Base-by-base conservation (phyloP, 768 basidiomycete species). In the Leccinum broughii region DNA sequence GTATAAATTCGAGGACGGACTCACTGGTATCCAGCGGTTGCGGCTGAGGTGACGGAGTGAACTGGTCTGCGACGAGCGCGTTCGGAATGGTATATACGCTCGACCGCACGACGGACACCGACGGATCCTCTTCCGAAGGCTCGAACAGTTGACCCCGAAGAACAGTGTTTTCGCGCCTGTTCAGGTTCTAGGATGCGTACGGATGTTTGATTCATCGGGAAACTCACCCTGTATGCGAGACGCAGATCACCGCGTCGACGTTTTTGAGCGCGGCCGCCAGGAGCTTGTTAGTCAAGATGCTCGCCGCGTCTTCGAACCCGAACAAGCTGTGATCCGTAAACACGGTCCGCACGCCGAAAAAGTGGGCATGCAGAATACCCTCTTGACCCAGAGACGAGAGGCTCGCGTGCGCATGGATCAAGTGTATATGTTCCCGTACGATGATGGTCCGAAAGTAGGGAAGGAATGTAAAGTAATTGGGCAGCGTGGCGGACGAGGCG, bases 311-410 rank as follows among this genome's bases (percentile, higher is more conserved):
- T 34, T 93, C 95, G 69, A 99, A 95, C 2, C 95, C 96, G 66
- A 98, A 98, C 28, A 99, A 75, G 68, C 92, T 94, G 67, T 99
- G 96, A 73, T 99, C 97, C 0, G 97, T 98, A 72, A 98, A 96
- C 10, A 98, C 91, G 0, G 93, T 94, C 44, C 90, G 86, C 13
- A 98, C 81, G 11, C 91, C 89, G 77, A 98, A 82, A 20, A 93
- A 77, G 65, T 94, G 90, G 0, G 94, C 84, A 64, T 98, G 95
- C 17, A 98, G 75, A 57, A 99, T 89, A 22, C 84, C 95, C 76
- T 99, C 97, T 66, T 97, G 93, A 0, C 89, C 96, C 30, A 98
- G 81, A 2, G 93, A 85, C 3, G 92, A 95, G 3, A 99, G 83
- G 57, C 89, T 87, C 1, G 93, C 97, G 64, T 99, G 97, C 0